These are phyloP conservation scores for Petunia hybrid DNA, from an alignment of 305 asterid genomes.

Conservation along the genomic window DNA sequence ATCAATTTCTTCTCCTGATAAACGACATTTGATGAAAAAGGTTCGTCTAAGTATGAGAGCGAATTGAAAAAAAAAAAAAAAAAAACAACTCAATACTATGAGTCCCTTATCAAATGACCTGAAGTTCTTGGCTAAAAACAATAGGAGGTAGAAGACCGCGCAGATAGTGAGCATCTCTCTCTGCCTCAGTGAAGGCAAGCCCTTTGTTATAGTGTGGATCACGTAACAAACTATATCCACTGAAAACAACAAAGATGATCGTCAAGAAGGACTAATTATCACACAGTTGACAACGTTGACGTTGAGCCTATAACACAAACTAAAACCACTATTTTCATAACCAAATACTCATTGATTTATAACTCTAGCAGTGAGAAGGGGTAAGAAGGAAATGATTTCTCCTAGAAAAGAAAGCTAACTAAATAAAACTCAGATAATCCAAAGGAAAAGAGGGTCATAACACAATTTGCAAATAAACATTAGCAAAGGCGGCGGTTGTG, in stretches of 20 bases:
- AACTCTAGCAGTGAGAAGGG: not conserved
- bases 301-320: not conserved
- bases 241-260: constrained; percentile 38
- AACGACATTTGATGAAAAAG: constrained; percentile 30
- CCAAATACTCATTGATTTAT: not conserved
- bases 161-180: constrained; percentile 92
- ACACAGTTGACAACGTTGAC: not conserved
- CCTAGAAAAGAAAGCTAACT: not conserved
- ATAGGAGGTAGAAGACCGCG: constrained; percentile 88
- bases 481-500: not conserved
- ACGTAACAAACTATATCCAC: constrained; percentile 82
- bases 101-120: constrained; percentile 50
- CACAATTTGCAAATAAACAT: constrained; percentile 15
- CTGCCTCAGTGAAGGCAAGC: constrained; percentile 76
- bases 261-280: constrained; percentile 8
- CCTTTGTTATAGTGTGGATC: constrained; percentile 95
- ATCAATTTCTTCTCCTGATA: constrained; percentile 74
- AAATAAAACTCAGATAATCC: not conserved
- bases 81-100: constrained; percentile 13
- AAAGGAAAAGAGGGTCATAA: constrained; percentile 12
- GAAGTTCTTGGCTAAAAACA: constrained; percentile 75
- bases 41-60: constrained; percentile 14
- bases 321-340: not conserved
- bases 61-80: constrained; percentile 22
- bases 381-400: not conserved